These are phyloP conservation scores for Pseudocohnilembus persalinus DNA, from an alignment of 169 alveolate genomes.

Conservation along the genomic window DNA sequence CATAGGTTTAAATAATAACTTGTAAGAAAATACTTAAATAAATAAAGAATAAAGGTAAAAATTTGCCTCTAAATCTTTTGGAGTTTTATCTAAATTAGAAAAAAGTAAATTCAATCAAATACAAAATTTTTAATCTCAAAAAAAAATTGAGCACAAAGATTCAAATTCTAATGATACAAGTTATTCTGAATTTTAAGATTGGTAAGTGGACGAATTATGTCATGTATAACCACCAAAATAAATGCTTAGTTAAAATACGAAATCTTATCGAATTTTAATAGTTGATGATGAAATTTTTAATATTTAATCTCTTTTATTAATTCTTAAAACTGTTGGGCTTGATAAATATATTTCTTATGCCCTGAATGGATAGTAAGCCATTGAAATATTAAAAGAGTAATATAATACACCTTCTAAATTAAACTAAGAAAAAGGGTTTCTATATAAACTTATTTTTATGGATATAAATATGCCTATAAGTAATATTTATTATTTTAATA, in stretches of 20 bases:
- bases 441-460: not conserved
- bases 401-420: not conserved
- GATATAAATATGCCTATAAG: not conserved
- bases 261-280: too few relatives aligned
- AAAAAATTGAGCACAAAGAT: conserved; percentile 11
- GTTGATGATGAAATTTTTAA: not conserved
- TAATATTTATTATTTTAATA: too few relatives aligned
- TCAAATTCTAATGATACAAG: too few relatives aligned
- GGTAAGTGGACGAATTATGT: not conserved
- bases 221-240: not conserved
- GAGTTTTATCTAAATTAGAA: too few relatives aligned
- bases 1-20: too few relatives aligned
- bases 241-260: not conserved
- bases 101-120: too few relatives aligned
- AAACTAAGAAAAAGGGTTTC: not conserved
- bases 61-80: too few relatives aligned
- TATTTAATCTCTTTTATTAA: not conserved
- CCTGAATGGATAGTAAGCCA: not conserved
- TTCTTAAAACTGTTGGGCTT: not conserved
- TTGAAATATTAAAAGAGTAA: not conserved
- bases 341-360: not conserved
- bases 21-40: too few relatives aligned
- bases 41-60: too few relatives aligned
- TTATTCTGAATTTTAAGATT: not conserved
- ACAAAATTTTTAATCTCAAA: too few relatives aligned